Percentiles rank a stretch among this genome's conserved stretches.
Evolutionary conservation across 2,329 filamentous ascomycete genomes (phyloP).

Genomic region (Aspergillus amoenus): DNA sequence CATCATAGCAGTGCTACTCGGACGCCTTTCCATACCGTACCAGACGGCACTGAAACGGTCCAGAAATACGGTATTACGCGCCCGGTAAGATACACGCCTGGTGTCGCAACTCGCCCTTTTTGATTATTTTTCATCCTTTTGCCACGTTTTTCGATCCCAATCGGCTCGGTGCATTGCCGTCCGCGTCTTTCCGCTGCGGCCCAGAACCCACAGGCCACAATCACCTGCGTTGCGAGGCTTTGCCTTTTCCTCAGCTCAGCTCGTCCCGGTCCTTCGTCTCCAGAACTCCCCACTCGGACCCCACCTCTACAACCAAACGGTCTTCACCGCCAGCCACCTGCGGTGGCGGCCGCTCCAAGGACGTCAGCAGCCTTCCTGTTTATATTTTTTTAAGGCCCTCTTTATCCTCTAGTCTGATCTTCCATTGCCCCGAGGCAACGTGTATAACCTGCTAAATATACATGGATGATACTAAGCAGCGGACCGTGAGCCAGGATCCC

Average conservation of each 20-base stretch:
- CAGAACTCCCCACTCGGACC: constrained; percentile 9
- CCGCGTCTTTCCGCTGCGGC: constrained; percentile 33
- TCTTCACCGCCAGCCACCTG: constrained; percentile 14
- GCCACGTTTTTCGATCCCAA: constrained; percentile 33
- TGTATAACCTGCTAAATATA: neutral
- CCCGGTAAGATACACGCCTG: constrained; percentile 10
- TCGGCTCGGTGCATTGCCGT: constrained; percentile 35
- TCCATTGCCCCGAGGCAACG: neutral
- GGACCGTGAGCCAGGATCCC: neutral
- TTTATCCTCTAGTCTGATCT: neutral
- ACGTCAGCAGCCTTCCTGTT: neutral
- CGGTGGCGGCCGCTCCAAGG: constrained; percentile 13
- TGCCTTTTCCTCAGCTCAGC: constrained; percentile 8
- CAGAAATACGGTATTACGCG: constrained; percentile 11
- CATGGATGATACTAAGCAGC: neutral
- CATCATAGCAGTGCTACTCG: neutral
- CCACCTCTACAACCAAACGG: constrained; percentile 15
- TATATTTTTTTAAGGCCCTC: neutral
- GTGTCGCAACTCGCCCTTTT: constrained; percentile 8
- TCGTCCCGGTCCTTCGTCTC: constrained; percentile 14
- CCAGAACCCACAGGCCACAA: constrained; percentile 26
- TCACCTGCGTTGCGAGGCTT: constrained; percentile 16
- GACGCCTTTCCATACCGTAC: constrained; percentile 15
- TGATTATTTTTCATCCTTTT: constrained; percentile 12
- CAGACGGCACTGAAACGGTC: neutral